Conservation (phyloP, 2,329 filamentous ascomycete species). For the Colletotrichum magnum region DNA sequence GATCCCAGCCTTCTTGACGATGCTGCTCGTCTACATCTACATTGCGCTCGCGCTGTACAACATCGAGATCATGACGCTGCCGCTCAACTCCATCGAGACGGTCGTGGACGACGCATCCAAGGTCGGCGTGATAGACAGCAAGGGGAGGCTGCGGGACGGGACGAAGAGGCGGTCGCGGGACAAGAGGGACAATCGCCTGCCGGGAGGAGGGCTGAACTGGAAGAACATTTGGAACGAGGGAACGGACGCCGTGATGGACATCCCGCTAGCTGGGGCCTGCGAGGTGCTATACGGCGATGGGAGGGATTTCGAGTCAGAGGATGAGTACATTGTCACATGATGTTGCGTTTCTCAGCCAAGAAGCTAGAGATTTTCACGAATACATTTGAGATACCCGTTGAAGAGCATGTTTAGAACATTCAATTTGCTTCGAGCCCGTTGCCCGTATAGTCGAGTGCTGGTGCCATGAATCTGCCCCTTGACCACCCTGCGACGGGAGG, state of each 20-base stretch:
- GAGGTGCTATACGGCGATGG: conserved; percentile 88
- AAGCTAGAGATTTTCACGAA: background rate
- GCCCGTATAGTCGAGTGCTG: too few relatives aligned
- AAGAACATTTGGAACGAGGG: conserved; percentile 88
- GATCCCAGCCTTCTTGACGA: conserved; percentile 90
- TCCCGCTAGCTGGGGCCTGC: conserved; percentile 94
- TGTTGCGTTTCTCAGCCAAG: background rate
- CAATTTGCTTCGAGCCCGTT: too few relatives aligned
- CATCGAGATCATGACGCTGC: conserved; percentile 87
- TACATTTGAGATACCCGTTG: background rate
- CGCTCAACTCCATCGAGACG: conserved; percentile 85
- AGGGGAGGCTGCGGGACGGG: conserved; percentile 66
- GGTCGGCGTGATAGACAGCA: conserved; percentile 84
- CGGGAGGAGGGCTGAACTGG: conserved; percentile 74
- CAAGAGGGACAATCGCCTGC: conserved; percentile 54
- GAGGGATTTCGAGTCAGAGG: conserved; percentile 47
- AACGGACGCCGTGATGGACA: conserved; percentile 97
- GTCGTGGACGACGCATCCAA: conserved; percentile 92
- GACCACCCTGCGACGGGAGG: too few relatives aligned
- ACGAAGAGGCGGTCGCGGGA: conserved; percentile 48
- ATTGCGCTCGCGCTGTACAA: conserved; percentile 94
- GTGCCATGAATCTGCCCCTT: too few relatives aligned
- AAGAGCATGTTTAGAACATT: too few relatives aligned
- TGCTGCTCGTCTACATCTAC: conserved; percentile 92
- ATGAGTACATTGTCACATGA: conserved; percentile 39